Base-by-base conservation (phyloP, 495 filamentous ascomycete genomes). In the Staphylotrichum longicolle region DNA sequence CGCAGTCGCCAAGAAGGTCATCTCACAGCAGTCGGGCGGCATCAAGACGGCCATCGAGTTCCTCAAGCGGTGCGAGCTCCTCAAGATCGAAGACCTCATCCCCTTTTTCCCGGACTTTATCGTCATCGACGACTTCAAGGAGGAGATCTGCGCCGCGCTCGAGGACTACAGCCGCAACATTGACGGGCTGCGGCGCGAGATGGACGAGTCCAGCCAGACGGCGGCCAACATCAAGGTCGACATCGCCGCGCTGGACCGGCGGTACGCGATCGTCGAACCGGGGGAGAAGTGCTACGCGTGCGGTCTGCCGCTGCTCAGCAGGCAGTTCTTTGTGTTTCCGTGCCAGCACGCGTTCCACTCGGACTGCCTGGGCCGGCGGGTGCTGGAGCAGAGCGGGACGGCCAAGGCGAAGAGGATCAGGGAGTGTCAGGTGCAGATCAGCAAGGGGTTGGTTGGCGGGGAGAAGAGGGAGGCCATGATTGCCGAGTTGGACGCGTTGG, bases 51-150 rank as follows among this genome's bases (percentile, higher is more conserved):
- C 94, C 20, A 94, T 98, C 52, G 91, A 96, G 60, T 96, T 98
- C 71, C 81, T 98, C 12, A 88, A 88, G 64, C 88, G 90, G 12
- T 97, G 93, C 73, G 91, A 96, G 61, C 79, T 98, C 3, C 84
- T 98, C 15, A 86, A 88, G 62, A 98, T 98, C 66, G 94, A 98
- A 70, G 95, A 98, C 68, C 77, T 98, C 27, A 96, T 98, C 45
- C 94, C 95, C 0, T 96, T 97, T 77, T 98, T 98, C 78, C 95
- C 94, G 0, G 94, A 98, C 70, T 98, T 98, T 65, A 91, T 97
- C n/a, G 88, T 96, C 51, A 97, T 98, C 58, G 94, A 98, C 68
- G 91, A 96, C 74, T 98, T 98, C 80, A 97, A 98, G 72, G 91
- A 96, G 54, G 95, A 98, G 69, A 98, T 98, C 30, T 98, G 94